Conservation (phyloP, 305 asterid species). For the Solanum chacoense region DNA sequence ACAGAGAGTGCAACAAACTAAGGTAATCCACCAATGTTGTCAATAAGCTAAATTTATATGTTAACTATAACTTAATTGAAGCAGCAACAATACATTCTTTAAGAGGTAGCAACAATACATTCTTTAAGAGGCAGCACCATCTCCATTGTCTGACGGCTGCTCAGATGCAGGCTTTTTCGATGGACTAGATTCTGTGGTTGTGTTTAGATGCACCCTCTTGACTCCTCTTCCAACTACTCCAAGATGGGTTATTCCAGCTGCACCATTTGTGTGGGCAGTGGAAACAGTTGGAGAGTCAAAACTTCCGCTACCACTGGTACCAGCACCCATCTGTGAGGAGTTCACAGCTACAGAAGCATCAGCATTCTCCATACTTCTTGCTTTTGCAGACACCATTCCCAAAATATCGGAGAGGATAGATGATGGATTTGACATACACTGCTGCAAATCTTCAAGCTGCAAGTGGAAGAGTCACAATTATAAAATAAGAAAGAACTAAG, state of each 20-base stretch:
- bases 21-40: not conserved
- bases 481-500: not conserved
- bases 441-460: slow-evolving; percentile 96
- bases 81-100: slow-evolving; percentile 3
- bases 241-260: slow-evolving; percentile 61
- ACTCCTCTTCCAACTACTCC: slow-evolving; percentile 98
- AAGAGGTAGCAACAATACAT: slow-evolving; percentile 21
- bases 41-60: not conserved
- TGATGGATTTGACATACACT: slow-evolving; percentile 55
- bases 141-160: slow-evolving; percentile 32
- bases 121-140: slow-evolving; percentile 25
- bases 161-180: slow-evolving; percentile 51
- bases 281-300: slow-evolving; percentile 45
- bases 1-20: not conserved
- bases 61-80: not conserved
- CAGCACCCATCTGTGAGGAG: slow-evolving; percentile 41
- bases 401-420: slow-evolving; percentile 60
- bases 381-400: slow-evolving; percentile 51
- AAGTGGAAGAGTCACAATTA: slow-evolving; percentile 1
- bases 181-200: slow-evolving; percentile 30
- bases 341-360: slow-evolving; percentile 24
- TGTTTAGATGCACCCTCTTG: slow-evolving; percentile 59
- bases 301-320: slow-evolving; percentile 23
- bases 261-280: slow-evolving; percentile 49
- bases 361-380: slow-evolving; percentile 24